A percentile compares a stretch with the other conserved stretches of the same genome.
phyloP scores from a whole-genome alignment of 1,284 basidiomycete species.

The Cutaneotrichosporon cutaneum region DNA sequence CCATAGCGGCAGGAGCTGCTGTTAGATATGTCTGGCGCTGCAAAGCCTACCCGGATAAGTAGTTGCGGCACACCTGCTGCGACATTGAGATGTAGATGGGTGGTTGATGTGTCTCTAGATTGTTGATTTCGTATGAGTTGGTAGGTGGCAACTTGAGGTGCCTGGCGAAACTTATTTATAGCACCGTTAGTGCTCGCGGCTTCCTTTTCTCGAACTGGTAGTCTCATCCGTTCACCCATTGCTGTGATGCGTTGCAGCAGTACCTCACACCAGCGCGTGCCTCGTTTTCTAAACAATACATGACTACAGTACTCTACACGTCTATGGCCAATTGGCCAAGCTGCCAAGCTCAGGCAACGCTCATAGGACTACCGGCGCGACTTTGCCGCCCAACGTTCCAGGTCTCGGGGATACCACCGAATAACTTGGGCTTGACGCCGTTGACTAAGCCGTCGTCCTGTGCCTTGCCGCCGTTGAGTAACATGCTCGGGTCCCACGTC shows the following conservation, averaged over 20 bases:
- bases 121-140: background rate
- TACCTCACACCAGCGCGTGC: no score
- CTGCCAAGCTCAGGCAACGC: background rate
- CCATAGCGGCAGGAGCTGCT: slow-evolving; percentile 44
- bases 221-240: no score
- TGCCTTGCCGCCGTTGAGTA: slow-evolving; percentile 18
- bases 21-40: background rate
- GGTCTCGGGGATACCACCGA: slow-evolving; percentile 28
- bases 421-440: slow-evolving; percentile 29
- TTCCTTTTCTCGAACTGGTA: no score
- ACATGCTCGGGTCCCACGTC: slow-evolving; percentile 23
- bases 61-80: slow-evolving; percentile 23
- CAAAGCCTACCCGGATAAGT: slow-evolving; percentile 17
- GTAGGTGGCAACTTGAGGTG: no score
- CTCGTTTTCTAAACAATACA: slow-evolving; percentile 1
- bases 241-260: no score
- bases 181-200: no score
- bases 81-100: background rate
- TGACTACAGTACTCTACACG: slow-evolving; percentile 9
- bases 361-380: slow-evolving; percentile 32
- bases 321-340: background rate
- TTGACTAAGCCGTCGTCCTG: slow-evolving; percentile 22
- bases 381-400: slow-evolving; percentile 28
- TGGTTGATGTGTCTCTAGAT: background rate
- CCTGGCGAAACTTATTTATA: no score